Evolutionary conservation across 2,329 filamentous ascomycete genomes (phyloP), one percentile per base, ranked within the genome.

Genomic region (Aspergillus alliaceus): DNA sequence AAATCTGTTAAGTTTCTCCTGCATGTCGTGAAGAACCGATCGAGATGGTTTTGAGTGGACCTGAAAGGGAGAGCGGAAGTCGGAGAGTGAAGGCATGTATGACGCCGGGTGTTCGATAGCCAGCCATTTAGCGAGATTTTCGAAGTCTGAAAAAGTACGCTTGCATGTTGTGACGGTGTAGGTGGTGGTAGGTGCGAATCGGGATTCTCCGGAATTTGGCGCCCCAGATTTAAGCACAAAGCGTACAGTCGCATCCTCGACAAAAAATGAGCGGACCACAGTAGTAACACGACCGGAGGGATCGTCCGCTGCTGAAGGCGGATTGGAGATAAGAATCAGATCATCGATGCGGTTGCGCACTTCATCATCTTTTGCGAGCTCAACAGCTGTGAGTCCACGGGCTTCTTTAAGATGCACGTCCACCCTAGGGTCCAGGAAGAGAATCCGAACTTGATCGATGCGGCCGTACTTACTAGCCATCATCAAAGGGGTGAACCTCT

Each of bases 381-480:
- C 95, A 6, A 98, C 92, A 7, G 95, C 95, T 7, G 93, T 97
- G 65, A 99, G 80, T 0, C 95, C 95, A 58, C 95, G 86, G 15
- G 90, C 77, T 72, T 99, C 96, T 72, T 89, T 90, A 29, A 93
- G 86, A 40, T 89, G 86, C 14, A 93, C 77, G 70, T 99, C 95
- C 4, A 97, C 91, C 65, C 96, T 82, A 24, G 91, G 85, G 70
- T 99, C 95, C 40, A 88, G 84, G 72, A 96, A 98, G 6, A 99
- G 82, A 9, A 88, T 87, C 57, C 93, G 84, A 18, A 99, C 93
- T 81, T 96, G 91, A 66, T 98, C 95, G 53, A 96, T 89, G 60
- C 95, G 86, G 32, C 95, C 95, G 70, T 98, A 99, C 73, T 99
- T 99, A 82, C 93, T 98, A 7, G 93, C 93, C 60, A 99, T 90